Evolutionary conservation across 2,329 filamentous ascomycete genomes (phyloP).

Genomic region (Trichoderma atroviride): DNA sequence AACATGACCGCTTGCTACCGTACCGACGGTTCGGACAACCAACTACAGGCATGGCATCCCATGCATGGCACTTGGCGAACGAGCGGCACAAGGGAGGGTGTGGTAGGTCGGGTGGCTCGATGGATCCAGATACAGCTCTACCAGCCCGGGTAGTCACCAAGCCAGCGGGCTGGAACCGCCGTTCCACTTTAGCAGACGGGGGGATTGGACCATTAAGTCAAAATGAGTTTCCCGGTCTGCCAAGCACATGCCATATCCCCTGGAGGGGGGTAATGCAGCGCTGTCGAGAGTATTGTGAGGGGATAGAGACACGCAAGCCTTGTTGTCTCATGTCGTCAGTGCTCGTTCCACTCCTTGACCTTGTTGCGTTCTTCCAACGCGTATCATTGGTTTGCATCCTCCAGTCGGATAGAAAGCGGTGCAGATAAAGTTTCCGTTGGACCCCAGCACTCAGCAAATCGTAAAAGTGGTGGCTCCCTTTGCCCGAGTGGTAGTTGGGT

Average conservation of each 20-base stretch:
- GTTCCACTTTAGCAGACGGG: constrained; percentile 13
- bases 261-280: neutral
- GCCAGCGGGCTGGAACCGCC: constrained; percentile 26
- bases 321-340: neutral
- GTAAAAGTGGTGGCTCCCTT: neutral
- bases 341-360: neutral
- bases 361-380: neutral
- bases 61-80: constrained; percentile 15
- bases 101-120: constrained; percentile 16
- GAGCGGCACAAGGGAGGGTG: constrained; percentile 6
- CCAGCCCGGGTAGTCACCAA: constrained; percentile 22
- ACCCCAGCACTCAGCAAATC: neutral
- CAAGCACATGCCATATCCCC: neutral
- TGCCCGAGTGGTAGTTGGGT: neutral
- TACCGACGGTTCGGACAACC: constrained; percentile 21
- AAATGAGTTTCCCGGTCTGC: neutral
- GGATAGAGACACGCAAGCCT: neutral
- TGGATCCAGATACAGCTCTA: constrained; percentile 17
- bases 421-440: constrained; percentile 2
- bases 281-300: neutral
- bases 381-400: neutral
- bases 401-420: neutral
- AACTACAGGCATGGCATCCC: neutral
- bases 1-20: constrained; percentile 20
- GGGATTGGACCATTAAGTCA: neutral